phyloP scores from a whole-genome alignment of 2,329 filamentous ascomycete genomes.

The Pseudogymnoascus sp. region DNA sequence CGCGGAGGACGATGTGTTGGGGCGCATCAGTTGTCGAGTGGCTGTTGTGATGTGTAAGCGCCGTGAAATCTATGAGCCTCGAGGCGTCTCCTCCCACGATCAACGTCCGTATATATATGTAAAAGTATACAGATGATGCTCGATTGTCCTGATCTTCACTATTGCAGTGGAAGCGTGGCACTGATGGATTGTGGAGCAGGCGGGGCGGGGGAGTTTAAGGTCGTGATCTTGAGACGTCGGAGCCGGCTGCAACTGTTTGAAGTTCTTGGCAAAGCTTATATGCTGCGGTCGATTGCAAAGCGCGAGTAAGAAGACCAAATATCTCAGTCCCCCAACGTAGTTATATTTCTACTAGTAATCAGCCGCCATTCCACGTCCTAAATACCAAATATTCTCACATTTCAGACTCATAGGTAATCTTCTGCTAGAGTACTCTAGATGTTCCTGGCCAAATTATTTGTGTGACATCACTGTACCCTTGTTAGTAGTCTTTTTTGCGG shows the following conservation, averaged over 20 bases:
- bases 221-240: conserved; percentile 2
- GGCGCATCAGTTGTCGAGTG: not conserved
- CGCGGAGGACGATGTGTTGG: not conserved
- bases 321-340: not conserved
- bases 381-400: not conserved
- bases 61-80: not conserved
- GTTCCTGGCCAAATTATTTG: not conserved
- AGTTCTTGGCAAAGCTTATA: conserved; percentile 1
- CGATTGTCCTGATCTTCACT: not conserved
- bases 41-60: not conserved
- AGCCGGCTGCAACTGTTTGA: not conserved
- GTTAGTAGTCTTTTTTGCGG: not conserved
- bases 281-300: not conserved
- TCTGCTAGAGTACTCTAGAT: not conserved
- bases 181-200: conserved; percentile 4
- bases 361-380: not conserved
- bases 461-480: conserved; percentile 11
- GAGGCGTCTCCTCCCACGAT: not conserved
- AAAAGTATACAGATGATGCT: not conserved
- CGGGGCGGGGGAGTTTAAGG: not conserved
- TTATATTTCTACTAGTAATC: not conserved
- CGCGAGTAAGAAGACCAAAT: not conserved
- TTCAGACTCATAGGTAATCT: not conserved
- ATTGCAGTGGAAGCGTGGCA: not conserved
- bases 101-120: not conserved